Conservation (phyloP, 257 asterid genomes). For the Henckelia pumila region DNA sequence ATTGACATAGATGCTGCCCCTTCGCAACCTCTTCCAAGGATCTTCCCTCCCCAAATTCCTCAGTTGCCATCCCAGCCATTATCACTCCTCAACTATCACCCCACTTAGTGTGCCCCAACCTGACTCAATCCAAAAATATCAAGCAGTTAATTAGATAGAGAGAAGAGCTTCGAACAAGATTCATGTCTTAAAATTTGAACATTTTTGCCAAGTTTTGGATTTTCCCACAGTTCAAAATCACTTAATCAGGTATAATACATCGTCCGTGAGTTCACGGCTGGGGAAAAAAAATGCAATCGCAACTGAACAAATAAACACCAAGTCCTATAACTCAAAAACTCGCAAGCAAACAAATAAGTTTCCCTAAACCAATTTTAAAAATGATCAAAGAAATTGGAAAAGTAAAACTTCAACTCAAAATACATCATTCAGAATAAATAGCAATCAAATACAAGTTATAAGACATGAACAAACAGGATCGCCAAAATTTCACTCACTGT, state of each 20-base stretch:
- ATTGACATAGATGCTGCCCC: conserved; percentile 51
- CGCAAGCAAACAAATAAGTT: not conserved
- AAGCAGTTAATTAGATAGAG: not conserved
- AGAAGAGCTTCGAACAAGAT: no score
- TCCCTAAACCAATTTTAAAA: not conserved
- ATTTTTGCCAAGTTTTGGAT: no score
- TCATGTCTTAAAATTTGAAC: no score
- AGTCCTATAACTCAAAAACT: not conserved
- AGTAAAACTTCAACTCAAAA: not conserved
- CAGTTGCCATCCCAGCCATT: conserved; percentile 51
- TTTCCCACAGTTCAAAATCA: no score
- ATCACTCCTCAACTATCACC: no score
- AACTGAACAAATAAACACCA: no score
- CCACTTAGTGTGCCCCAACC: conserved; percentile 38
- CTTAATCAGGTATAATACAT: no score
- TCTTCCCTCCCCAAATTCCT: conserved; percentile 50
- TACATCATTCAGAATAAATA: not conserved
- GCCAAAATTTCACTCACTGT: no score
- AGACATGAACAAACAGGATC: no score
- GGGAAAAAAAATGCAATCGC: no score
- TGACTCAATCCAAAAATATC: conserved; percentile 24
- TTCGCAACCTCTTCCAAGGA: conserved; percentile 55
- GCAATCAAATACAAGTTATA: not conserved
- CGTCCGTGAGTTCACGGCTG: not conserved
- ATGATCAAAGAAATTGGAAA: not conserved